Base-by-base conservation (phyloP, 2,329 filamentous ascomycete species). In the Sclerotinia spermophila region DNA sequence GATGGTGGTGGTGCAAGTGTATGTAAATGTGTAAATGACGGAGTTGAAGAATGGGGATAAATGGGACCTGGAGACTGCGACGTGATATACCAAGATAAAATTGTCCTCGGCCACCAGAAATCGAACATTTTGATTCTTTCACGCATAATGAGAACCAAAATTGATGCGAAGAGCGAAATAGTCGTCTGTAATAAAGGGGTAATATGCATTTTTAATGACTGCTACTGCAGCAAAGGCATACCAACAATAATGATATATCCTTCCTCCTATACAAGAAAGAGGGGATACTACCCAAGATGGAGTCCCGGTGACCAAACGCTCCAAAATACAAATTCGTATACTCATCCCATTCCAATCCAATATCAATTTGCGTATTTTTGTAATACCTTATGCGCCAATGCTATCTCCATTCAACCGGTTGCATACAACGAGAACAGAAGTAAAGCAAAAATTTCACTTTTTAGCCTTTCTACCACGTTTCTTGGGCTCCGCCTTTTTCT, bases 401-500 rank as follows among this genome's bases (percentile, higher is more conserved):
- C 11, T 7, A 53, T 53, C 33, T 65, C 33, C 33, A 1, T 40
- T 65, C 33, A 27, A n/a, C 30, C 38, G 30, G 10, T 27, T 30
- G 8, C 17, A 51, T 40, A 40, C 15, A 27, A 30, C 2, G 6
- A 65, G 33, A 65, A 65, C 53, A 35, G 30, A 21, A 15, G 62
- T 11, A 21, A 24, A 30, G 62, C 53, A 33, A 40, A 13, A 59
- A n/a, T 44, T 64, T 70, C 61, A 70, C 61, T 70, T 67, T 40
- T 67, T 70, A 11, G 48, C 40, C 40, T 69, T 65, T 35, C 40
- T 67, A 30, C 51, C 48, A 53, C 44, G 44, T 2, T 71, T 53
- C 15, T 69, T 44, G 10, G 66, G 44, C 7, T 24, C 33, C 17
- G 33, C 45, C 67, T 64, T 64, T 48, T 48, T 15, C 30, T 24